These are phyloP conservation scores for Noccaea caerulescens DNA, from an alignment of 345 rosid genomes.

Conservation along the genomic window DNA sequence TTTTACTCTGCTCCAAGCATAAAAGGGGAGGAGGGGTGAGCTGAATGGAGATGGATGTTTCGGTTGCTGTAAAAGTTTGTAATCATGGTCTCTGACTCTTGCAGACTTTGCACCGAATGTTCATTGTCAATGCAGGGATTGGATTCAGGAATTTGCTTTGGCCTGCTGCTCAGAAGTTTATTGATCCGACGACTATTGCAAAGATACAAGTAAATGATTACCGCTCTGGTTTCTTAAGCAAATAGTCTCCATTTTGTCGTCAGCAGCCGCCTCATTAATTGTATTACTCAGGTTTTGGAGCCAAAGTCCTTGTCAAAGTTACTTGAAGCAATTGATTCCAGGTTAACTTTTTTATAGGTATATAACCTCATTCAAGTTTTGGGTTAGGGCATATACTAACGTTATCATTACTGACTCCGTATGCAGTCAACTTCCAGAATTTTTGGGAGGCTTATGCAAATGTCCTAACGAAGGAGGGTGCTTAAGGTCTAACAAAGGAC, in stretches of 20 bases:
- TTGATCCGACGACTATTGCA: constrained; percentile 75
- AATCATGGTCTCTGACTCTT: constrained; percentile 45
- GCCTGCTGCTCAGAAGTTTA: constrained; percentile 95
- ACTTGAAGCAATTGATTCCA: constrained; percentile 78
- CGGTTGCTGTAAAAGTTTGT: constrained; percentile 43
- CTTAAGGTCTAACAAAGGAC: constrained; percentile 89
- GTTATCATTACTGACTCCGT: not conserved
- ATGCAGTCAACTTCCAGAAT: constrained; percentile 90
- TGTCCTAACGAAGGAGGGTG: constrained; percentile 87
- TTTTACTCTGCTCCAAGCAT: constrained; percentile 12
- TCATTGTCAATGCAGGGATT: constrained; percentile 93
- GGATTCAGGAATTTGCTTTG: constrained; percentile 93
- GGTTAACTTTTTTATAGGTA: constrained; percentile 52
- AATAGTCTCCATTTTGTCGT: not conserved
- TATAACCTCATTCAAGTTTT: not conserved
- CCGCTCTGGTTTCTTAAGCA: constrained; percentile 15
- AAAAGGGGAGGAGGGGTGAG: constrained; percentile 6
- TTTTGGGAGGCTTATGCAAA: constrained; percentile 89
- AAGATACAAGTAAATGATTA: constrained; percentile 75
- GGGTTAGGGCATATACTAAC: not conserved
- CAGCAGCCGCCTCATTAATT: constrained; percentile 26
- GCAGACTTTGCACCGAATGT: constrained; percentile 93
- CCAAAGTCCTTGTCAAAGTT: constrained; percentile 72
- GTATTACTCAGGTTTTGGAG: constrained; percentile 73
- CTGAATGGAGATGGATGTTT: constrained; percentile 30